Conservation (phyloP, 2,329 filamentous ascomycete genomes). For the Monosporascus sp. region DNA sequence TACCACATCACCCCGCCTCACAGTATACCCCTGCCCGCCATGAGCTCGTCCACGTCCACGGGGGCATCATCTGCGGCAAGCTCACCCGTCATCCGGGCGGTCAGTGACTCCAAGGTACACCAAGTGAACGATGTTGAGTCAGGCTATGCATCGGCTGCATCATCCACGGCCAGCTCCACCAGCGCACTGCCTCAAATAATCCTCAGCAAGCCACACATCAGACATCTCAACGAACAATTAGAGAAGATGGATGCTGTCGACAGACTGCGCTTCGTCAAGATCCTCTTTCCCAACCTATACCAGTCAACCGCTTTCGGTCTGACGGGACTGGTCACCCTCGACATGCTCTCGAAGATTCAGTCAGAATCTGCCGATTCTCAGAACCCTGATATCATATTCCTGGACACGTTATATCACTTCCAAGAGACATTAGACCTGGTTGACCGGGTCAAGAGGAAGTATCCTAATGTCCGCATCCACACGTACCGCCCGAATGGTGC, state of each 20-base stretch:
- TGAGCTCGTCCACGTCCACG: slow-evolving; percentile 17
- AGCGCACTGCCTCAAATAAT: slow-evolving; percentile 67
- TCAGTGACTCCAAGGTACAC: slow-evolving; percentile 33
- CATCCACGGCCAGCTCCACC: slow-evolving; percentile 56
- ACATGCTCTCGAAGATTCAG: slow-evolving; percentile 76
- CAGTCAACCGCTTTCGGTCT: slow-evolving; percentile 81
- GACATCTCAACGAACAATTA: slow-evolving; percentile 85
- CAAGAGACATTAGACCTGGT: slow-evolving; percentile 69
- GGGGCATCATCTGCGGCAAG: slow-evolving; percentile 36
- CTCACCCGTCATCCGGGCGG: slow-evolving; percentile 8
- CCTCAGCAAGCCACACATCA: slow-evolving; percentile 82
- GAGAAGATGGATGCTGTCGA: slow-evolving; percentile 85
- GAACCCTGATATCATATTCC: slow-evolving; percentile 66
- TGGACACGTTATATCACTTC: slow-evolving; percentile 82
- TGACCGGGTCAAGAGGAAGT: slow-evolving; percentile 67
- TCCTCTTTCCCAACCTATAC: slow-evolving; percentile 83
- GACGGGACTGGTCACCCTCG: slow-evolving; percentile 74
- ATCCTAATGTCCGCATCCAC: slow-evolving; percentile 76
- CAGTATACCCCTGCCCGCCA: slow-evolving; percentile 5
- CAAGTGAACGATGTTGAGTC: slow-evolving; percentile 58
- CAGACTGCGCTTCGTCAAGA: slow-evolving; percentile 86
- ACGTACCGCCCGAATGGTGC: slow-evolving; percentile 81
- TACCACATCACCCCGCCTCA: slow-evolving; percentile 2
- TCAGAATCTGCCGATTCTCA: slow-evolving; percentile 54
- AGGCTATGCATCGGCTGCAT: slow-evolving; percentile 68